These are phyloP conservation scores for Senna tora DNA, from an alignment of 306 rosid species.

Conservation along the genomic window DNA sequence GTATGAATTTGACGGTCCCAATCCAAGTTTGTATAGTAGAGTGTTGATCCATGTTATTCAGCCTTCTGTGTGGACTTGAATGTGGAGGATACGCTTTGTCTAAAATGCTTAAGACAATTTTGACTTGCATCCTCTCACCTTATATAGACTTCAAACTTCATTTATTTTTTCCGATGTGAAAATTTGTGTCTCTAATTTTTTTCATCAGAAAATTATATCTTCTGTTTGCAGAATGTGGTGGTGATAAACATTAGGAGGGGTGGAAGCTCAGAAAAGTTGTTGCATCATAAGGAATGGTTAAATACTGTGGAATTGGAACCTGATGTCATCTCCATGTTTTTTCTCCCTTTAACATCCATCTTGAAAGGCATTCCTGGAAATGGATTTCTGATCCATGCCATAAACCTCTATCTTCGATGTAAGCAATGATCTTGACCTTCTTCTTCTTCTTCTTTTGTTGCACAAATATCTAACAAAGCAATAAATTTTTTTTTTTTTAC, in stretches of 20 bases:
- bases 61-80: too few species aligned
- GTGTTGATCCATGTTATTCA: too few species aligned
- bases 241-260: conserved; percentile 69
- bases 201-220: background rate
- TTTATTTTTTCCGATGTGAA: too few species aligned
- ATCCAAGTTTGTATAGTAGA: too few species aligned
- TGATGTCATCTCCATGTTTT: conserved; percentile 77
- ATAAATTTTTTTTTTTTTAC: too few species aligned
- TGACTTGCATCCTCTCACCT: too few species aligned
- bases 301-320: conserved; percentile 74
- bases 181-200: too few species aligned
- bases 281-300: conserved; percentile 77
- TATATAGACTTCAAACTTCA: too few species aligned
- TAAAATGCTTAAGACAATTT: too few species aligned
- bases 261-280: conserved; percentile 52
- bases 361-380: conserved; percentile 72
- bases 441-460: conserved; percentile 29
- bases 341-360: conserved; percentile 77
- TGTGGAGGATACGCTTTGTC: too few species aligned
- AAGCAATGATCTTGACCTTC: conserved; percentile 21
- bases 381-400: conserved; percentile 88
- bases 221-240: conserved; percentile 61
- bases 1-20: too few species aligned
- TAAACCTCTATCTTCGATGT: conserved; percentile 85
- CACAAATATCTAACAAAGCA: conserved; percentile 11